These are phyloP conservation scores for Aquanectria penicillioides DNA, from an alignment of 2,329 filamentous ascomycete genomes.

Conservation along the genomic window DNA sequence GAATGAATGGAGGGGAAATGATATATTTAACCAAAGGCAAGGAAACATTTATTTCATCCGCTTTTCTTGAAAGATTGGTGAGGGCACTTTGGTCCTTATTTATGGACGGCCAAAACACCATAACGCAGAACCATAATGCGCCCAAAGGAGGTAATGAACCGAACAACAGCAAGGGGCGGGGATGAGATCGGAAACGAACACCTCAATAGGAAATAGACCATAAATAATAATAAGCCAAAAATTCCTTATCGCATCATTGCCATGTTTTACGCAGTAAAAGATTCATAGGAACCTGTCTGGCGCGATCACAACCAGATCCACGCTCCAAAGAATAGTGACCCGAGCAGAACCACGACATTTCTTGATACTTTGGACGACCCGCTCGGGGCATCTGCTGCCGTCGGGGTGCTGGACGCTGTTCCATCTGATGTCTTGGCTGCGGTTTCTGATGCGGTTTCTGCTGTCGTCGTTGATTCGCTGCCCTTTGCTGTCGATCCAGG, in stretches of 20 bases:
- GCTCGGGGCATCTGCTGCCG: background rate
- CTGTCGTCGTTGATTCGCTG: background rate
- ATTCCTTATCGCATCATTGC: too few species aligned
- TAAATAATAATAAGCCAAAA: too few species aligned
- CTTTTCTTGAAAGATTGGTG: too few species aligned
- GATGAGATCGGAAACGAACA: background rate
- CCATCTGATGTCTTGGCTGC: too few species aligned
- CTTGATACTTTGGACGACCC: background rate
- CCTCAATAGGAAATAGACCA: too few species aligned
- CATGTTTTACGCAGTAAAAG: too few species aligned
- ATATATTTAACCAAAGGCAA: too few species aligned
- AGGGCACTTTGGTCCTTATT: too few species aligned
- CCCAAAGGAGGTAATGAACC: background rate
- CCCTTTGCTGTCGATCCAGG: background rate
- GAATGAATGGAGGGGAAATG: too few species aligned
- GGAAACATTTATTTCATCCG: too few species aligned
- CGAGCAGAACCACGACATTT: constrained; percentile 1
- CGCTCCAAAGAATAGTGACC: constrained; percentile 7
- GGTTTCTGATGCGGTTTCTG: background rate
- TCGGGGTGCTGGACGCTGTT: background rate
- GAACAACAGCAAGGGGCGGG: background rate
- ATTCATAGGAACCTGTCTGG: too few species aligned
- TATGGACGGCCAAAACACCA: background rate
- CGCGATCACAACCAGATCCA: background rate
- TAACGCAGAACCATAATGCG: constrained; percentile 40